Conservation (phyloP, 129 eudicot species). For the Saposhnikovia divaricata region DNA sequence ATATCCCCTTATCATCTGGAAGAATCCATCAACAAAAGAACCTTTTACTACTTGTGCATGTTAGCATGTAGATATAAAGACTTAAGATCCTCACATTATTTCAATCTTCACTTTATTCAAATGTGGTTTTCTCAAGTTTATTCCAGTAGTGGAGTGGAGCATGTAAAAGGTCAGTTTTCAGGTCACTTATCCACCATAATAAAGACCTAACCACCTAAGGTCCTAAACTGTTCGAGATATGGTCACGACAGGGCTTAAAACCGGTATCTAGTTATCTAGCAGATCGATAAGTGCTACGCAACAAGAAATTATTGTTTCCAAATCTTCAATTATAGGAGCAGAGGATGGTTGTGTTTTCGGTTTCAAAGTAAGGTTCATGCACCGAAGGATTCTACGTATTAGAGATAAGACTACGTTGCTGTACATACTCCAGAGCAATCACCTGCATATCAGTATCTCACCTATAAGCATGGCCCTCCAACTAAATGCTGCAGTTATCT, state of each 20-base stretch:
- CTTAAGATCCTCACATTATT: neutral
- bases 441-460: neutral
- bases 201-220: neutral
- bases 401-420: neutral
- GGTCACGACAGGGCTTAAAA: neutral
- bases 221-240: neutral
- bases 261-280: too few relatives aligned
- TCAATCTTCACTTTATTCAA: conserved; percentile 4
- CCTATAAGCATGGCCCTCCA: conserved; percentile 13
- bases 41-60: conserved; percentile 13
- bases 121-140: neutral
- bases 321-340: too few relatives aligned
- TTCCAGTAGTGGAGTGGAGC: conserved; percentile 11
- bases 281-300: too few relatives aligned
- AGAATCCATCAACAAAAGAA: conserved; percentile 15
- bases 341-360: too few relatives aligned
- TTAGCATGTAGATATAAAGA: neutral
- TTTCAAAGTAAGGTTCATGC: too few relatives aligned
- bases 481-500: conserved; percentile 8
- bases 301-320: too few relatives aligned
- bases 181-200: conserved; percentile 1
- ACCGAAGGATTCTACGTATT: conserved; percentile 10
- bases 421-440: neutral
- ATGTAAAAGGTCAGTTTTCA: neutral
- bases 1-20: conserved; percentile 15